Percentiles rank a stretch among this genome's conserved stretches.
phyloP scores from a whole-genome alignment of 2,329 filamentous ascomycete genomes.

The Aspergillus fumigatiaffinis region DNA sequence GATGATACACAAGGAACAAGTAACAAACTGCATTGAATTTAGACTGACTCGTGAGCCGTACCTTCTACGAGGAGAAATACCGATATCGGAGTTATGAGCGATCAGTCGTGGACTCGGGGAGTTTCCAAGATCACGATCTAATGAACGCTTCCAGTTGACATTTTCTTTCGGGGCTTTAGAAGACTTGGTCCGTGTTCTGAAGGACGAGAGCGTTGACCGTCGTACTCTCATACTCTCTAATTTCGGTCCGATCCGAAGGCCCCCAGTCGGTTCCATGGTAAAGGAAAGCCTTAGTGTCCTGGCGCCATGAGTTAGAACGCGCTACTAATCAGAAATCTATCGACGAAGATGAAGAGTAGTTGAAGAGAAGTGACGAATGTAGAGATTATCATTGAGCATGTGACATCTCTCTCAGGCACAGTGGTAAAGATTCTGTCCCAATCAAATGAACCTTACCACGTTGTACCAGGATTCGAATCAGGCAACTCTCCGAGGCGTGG shows the following conservation, averaged over 20 bases:
- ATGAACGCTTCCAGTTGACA: background rate
- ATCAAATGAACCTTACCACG: background rate
- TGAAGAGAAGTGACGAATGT: background rate
- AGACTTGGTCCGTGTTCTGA: background rate
- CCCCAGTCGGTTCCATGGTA: conserved; percentile 14
- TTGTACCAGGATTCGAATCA: background rate
- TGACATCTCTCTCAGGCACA: background rate
- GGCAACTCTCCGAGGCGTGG: background rate
- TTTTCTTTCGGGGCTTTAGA: background rate
- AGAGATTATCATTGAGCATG: conserved; percentile 1
- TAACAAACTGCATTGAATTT: no score
- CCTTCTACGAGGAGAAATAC: background rate
- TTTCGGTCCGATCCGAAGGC: conserved; percentile 18
- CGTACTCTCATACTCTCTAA: background rate
- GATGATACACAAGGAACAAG: background rate
- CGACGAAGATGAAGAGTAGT: background rate
- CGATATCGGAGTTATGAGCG: background rate
- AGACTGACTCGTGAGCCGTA: no score
- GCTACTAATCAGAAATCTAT: conserved; percentile 9
- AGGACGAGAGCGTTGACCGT: background rate
- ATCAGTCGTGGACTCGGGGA: background rate
- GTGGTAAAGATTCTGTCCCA: background rate
- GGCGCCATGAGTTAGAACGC: background rate
- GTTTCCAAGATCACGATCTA: background rate
- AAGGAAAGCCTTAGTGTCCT: background rate